phyloP scores from a whole-genome alignment of 2,329 filamentous ascomycete species.

The Phaeophleospora eucalypticola region DNA sequence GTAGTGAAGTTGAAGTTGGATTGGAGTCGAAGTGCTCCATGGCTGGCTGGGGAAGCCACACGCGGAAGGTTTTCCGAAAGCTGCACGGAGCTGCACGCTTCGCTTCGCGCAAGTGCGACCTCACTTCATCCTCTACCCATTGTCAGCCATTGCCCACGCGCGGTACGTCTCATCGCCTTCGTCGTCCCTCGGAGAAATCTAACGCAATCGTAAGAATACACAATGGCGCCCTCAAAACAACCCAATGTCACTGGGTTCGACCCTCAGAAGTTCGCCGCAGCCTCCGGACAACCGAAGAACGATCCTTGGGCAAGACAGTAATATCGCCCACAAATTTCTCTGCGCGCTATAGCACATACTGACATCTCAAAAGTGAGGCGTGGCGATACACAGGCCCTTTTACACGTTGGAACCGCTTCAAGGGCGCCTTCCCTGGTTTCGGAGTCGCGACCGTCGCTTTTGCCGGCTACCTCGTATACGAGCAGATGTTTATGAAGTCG shows the following conservation, averaged over 20 bases:
- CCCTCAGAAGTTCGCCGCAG: constrained; percentile 70
- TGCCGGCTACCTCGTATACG: constrained; percentile 80
- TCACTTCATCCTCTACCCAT: no score
- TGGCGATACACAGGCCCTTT: constrained; percentile 93
- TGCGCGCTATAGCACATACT: constrained; percentile 1
- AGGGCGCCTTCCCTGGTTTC: constrained; percentile 78
- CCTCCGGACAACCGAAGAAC: constrained; percentile 58
- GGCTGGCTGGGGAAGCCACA: no score
- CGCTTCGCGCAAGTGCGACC: no score
- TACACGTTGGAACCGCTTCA: constrained; percentile 84
- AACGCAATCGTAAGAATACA: constrained; percentile 20
- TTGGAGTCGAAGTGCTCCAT: neutral
- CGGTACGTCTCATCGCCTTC: neutral
- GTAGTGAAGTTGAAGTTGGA: neutral
- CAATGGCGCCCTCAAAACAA: constrained; percentile 50
- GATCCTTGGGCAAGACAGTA: constrained; percentile 64
- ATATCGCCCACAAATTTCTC: constrained; percentile 20
- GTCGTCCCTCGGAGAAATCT: neutral
- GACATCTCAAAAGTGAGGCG: constrained; percentile 62
- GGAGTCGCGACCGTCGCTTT: constrained; percentile 92
- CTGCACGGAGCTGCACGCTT: no score
- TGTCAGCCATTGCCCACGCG: neutral
- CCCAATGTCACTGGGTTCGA: constrained; percentile 91
- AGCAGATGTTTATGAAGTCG: constrained; percentile 68
- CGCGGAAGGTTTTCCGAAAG: no score